Conservation (phyloP, 1,284 basidiomycete species). For the Rhodotorula sp. region DNA sequence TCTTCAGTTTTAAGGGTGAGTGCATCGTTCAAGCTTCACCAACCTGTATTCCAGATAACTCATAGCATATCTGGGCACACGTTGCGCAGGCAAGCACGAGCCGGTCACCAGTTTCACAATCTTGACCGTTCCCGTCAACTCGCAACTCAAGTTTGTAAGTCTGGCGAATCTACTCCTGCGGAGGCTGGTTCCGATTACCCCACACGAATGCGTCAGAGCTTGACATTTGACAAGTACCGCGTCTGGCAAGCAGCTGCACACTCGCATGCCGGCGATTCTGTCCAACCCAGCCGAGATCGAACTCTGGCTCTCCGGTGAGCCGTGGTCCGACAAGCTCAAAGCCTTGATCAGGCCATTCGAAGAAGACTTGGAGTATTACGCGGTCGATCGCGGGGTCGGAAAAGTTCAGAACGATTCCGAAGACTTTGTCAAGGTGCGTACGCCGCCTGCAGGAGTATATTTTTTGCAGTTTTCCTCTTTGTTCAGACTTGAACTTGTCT, state of each 20-base stretch:
- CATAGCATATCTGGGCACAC: too few species aligned
- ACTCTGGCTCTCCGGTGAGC: constrained; percentile 68
- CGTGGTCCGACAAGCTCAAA: constrained; percentile 61
- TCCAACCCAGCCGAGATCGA: constrained; percentile 61
- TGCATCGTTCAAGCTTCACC: too few species aligned
- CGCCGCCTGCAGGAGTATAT: too few species aligned
- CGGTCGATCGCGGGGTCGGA: constrained; percentile 84
- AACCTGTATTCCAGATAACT: too few species aligned
- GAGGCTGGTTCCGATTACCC: neutral
- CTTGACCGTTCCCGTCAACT: constrained; percentile 65
- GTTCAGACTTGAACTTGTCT: too few species aligned
- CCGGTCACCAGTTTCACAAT: constrained; percentile 82
- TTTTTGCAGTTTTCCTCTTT: neutral
- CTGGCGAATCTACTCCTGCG: too few species aligned
- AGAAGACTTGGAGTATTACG: constrained; percentile 72
- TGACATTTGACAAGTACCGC: too few species aligned
- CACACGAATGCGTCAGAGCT: too few species aligned
- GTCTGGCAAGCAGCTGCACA: constrained; percentile 60
- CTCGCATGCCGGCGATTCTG: constrained; percentile 88
- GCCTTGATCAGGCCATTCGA: constrained; percentile 67
- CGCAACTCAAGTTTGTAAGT: constrained; percentile 49
- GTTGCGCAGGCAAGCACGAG: constrained; percentile 54
- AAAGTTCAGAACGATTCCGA: constrained; percentile 81
- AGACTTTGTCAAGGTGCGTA: constrained; percentile 61
- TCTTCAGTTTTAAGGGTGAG: constrained; percentile 46